Evolutionary conservation across 768 basidiomycete genomes (phyloP).

Genomic region (Coprinopsis sp.): DNA sequence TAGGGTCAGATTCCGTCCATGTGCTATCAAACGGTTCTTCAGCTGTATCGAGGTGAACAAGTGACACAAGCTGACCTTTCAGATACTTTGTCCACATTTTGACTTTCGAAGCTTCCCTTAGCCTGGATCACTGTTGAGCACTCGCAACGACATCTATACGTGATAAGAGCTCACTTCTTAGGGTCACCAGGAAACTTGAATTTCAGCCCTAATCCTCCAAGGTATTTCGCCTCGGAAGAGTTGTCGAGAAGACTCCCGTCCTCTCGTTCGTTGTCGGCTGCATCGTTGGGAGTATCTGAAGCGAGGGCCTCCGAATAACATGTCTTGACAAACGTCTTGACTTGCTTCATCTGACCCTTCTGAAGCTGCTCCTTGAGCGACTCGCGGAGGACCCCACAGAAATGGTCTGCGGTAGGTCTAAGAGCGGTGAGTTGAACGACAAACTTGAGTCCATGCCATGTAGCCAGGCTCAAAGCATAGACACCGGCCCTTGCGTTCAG

Average conservation of each 20-base stretch:
- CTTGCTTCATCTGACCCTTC: conserved; percentile 87
- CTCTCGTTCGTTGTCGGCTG: conserved; percentile 63
- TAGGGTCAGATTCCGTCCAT: conserved; percentile 93
- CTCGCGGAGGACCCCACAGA: conserved; percentile 85
- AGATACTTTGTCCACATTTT: conserved; percentile 94
- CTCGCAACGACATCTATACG: neutral
- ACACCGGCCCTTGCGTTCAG: conserved; percentile 91
- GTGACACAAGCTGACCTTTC: conserved; percentile 43
- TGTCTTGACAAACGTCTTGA: conserved; percentile 86
- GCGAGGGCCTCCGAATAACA: conserved; percentile 93
- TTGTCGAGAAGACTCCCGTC: conserved; percentile 62
- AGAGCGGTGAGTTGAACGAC: conserved; percentile 94
- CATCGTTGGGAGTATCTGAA: conserved; percentile 46
- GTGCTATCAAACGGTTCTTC: conserved; percentile 43
- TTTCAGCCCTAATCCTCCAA: conserved; percentile 72
- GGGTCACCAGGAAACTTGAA: conserved; percentile 93
- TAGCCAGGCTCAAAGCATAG: conserved; percentile 90
- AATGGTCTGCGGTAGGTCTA: conserved; percentile 87
- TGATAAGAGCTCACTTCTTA: conserved; percentile 59
- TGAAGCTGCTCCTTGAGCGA: conserved; percentile 87
- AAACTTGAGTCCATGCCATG: conserved; percentile 93
- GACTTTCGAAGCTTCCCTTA: conserved; percentile 89
- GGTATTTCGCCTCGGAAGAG: conserved; percentile 50
- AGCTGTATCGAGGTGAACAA: conserved; percentile 5
- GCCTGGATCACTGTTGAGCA: conserved; percentile 35